Percentiles rank a stretch among this genome's conserved stretches.
Evolutionary conservation across 805 yeast species (phyloP).

Genomic region (Starmerella sirachaensis): DNA sequence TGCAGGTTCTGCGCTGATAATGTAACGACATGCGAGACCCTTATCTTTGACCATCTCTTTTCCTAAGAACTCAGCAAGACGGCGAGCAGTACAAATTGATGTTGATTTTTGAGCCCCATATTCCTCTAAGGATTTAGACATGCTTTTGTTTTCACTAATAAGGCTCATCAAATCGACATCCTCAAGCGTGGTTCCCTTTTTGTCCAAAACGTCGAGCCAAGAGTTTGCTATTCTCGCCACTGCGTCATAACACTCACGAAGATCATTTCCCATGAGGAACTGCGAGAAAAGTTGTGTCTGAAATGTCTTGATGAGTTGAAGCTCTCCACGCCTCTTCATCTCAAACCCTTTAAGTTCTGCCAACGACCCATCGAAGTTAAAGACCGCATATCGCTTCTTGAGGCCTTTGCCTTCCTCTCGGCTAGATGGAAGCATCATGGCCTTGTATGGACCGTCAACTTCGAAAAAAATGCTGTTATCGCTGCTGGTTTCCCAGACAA

Average conservation of each 20-base stretch:
- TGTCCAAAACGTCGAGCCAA: conserved; percentile 88
- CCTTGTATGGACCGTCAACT: conserved; percentile 96
- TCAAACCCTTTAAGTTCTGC: conserved; percentile 97
- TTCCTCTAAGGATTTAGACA: conserved; percentile 84
- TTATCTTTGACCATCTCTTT: conserved; percentile 94
- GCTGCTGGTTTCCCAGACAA: conserved; percentile 61
- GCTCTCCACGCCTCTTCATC: conserved; percentile 90
- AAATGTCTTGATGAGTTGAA: conserved; percentile 83
- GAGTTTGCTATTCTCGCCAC: conserved; percentile 90
- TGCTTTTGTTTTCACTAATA: conserved; percentile 90
- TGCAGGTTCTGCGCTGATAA: conserved; percentile 71
- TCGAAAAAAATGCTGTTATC: conserved; percentile 96
- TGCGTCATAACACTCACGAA: conserved; percentile 71
- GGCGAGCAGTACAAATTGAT: conserved; percentile 85
- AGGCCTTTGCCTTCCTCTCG: conserved; percentile 95
- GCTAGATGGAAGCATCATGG: conserved; percentile 94
- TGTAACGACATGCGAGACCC: conserved; percentile 88
- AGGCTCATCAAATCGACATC: conserved; percentile 89
- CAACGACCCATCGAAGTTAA: conserved; percentile 82
- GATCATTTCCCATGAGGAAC: conserved; percentile 70
- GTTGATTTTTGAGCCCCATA: conserved; percentile 87
- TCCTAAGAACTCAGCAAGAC: conserved; percentile 90
- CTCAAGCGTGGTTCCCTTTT: conserved; percentile 74
- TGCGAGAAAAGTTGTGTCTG: conserved; percentile 89
- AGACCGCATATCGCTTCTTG: conserved; percentile 93